These are phyloP conservation scores for Paramecium primaurelia DNA, from an alignment of 73 alveolate species.

Conservation along the genomic window DNA sequence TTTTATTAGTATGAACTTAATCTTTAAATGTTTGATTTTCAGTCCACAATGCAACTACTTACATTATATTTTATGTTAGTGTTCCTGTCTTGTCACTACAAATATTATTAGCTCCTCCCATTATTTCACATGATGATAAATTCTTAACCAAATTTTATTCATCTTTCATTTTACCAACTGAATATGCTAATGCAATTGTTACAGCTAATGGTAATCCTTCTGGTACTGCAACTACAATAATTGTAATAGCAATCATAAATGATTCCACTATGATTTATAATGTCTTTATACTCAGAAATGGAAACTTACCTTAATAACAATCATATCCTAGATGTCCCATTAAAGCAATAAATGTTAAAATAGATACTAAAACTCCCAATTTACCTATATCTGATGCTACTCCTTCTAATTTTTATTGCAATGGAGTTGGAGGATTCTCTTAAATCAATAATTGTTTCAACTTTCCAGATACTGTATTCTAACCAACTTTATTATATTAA, in stretches of 20 bases:
- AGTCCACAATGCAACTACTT: slow-evolving; percentile 67
- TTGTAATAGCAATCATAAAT: slow-evolving; percentile 82
- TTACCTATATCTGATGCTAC: slow-evolving; percentile 89
- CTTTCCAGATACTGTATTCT: slow-evolving; percentile 79
- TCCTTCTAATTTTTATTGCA: slow-evolving; percentile 85
- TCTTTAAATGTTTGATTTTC: slow-evolving; percentile 51
- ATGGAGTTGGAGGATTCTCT: slow-evolving; percentile 86
- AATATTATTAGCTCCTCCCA: slow-evolving; percentile 95
- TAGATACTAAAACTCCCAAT: slow-evolving; percentile 81
- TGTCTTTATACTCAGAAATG: slow-evolving; percentile 39
- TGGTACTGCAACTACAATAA: slow-evolving; percentile 97
- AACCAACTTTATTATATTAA: slow-evolving; percentile 86
- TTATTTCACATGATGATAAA: slow-evolving; percentile 85
- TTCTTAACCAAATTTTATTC: slow-evolving; percentile 90
- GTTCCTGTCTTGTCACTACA: slow-evolving; percentile 97
- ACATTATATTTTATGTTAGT: slow-evolving; percentile 90
- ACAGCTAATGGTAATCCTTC: slow-evolving; percentile 99
- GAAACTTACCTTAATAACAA: slow-evolving; percentile 29
- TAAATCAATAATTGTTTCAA: slow-evolving; percentile 71
- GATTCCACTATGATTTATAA: slow-evolving; percentile 70
- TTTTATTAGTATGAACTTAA: not conserved
- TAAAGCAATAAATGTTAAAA: slow-evolving; percentile 81
- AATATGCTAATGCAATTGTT: slow-evolving; percentile 94
- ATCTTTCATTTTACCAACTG: slow-evolving; percentile 93
- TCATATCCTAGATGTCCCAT: slow-evolving; percentile 58